Evolutionary conservation across 495 filamentous ascomycete species (phyloP), one percentile per base, ranked within the genome.

Genomic region (Lasiosphaeria miniovina): DNA sequence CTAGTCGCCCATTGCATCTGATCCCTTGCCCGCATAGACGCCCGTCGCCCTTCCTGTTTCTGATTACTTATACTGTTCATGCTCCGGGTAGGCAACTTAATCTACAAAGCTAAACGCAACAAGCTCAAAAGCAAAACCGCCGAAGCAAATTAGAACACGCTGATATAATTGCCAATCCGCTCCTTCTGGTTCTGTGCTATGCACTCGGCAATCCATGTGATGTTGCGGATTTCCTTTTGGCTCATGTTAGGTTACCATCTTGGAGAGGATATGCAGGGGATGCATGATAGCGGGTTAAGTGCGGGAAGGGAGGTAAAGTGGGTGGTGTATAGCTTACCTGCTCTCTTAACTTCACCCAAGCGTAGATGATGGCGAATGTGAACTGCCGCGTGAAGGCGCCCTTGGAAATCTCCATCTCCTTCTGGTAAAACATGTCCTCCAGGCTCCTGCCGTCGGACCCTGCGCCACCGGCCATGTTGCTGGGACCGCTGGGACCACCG

Each of bases 151-250:
- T 50, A 80, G 68, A 98, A 96, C 60, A 98, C 93, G 75, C 91
- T 96, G 70, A 98, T 98, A 74, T 96, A 99, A 73, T 97, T 99
- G 64, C 88, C 86, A 70, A 99, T 98, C 72, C 94, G 85, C 75
- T 99, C 94, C 78, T 98, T 99, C 81, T 99, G 94, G 80, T 96
- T 96, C 76, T 99, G 94, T 51, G 94, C 94, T 84, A 99, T 99
- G 77, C 94, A 99, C 75, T 99, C 94, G 8, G 95, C 87, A 69
- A 99, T 99, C 94, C 94, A 99, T 50, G 93, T 98, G 68, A 99
- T 94, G 69, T 99, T 99, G 43, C 94, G 90, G 71, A 98, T 96
- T 88, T 99, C 94, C 94, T 96, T 60, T 14, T 17, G 33, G 17
- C n/a, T 10, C 38, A 43, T 64, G 15, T 46, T 56, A 36, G 40